Evolutionary conservation across 176 grass and related monocot species (phyloP).

Genomic region (Saccharum spontaneum): DNA sequence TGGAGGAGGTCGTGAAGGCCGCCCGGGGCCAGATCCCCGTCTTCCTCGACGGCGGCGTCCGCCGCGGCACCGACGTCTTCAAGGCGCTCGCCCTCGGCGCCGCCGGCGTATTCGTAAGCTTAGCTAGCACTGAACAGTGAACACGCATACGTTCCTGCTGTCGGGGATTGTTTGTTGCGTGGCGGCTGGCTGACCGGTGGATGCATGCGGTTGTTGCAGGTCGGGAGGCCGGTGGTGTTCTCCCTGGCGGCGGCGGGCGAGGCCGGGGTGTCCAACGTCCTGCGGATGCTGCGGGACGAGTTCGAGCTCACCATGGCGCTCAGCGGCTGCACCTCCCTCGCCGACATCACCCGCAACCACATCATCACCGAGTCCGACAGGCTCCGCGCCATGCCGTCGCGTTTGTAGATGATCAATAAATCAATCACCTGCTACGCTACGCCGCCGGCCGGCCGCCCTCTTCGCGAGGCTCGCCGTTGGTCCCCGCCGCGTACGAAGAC

Average conservation of each 20-base stretch:
- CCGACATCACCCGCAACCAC: slow-evolving; percentile 93
- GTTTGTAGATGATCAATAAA: slow-evolving; percentile 46
- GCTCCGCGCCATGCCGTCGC: slow-evolving; percentile 51
- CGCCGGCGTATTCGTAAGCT: slow-evolving; percentile 84
- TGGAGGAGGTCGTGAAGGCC: slow-evolving; percentile 84
- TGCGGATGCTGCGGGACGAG: slow-evolving; percentile 85
- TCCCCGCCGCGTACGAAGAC: background rate
- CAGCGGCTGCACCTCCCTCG: slow-evolving; percentile 82
- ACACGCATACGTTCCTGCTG: too few species aligned
- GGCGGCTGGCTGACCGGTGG: background rate
- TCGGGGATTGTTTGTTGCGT: too few species aligned
- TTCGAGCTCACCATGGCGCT: slow-evolving; percentile 96
- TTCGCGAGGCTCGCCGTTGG: background rate
- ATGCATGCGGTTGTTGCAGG: slow-evolving; percentile 17
- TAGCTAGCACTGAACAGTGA: background rate
- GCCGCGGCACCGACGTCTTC: slow-evolving; percentile 95
- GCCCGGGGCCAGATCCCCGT: slow-evolving; percentile 81
- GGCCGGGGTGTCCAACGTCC: slow-evolving; percentile 72
- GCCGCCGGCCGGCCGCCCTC: background rate
- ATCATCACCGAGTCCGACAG: slow-evolving; percentile 72
- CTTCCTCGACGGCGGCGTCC: slow-evolving; percentile 90
- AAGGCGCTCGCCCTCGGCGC: slow-evolving; percentile 96
- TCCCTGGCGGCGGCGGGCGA: slow-evolving; percentile 83
- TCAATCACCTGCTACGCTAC: background rate
- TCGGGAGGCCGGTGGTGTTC: slow-evolving; percentile 89